Evolutionary conservation across 352 stramenopile genomes (phyloP), one percentile per base, ranked within the genome.

Genomic region (Globisporangium apiculatum): DNA sequence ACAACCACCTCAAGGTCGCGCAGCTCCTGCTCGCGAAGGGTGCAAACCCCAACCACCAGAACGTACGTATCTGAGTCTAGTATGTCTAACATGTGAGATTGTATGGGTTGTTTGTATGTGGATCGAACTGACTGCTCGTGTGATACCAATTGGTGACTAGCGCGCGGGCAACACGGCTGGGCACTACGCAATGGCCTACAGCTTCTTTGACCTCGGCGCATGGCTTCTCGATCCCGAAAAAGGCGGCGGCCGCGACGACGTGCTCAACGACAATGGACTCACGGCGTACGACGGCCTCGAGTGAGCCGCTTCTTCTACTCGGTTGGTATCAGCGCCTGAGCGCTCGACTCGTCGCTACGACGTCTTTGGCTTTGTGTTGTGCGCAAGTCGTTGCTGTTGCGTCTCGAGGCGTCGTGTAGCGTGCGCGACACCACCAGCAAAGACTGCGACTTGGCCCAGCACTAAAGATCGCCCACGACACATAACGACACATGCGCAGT

Each of bases 101-200:
- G 24, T 31, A 31, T 11, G 52, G n/a, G 24, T 31, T 49, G 51
- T 17, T 31, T 31, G 24, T 31, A 31, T 31, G 24, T 31, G 1
- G 24, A 31, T 31, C 24, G 1, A 31, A 31, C 24, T 31, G 24
- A 31, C 24, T 0, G 24, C 24, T 3, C 43, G n/a, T 46, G 35
- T 60, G 18, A 55, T 48, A 18, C 11, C 31, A 3, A 45, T 18
- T 17, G 42, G 7, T 42, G 31, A 37, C 43, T 54, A 87, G 76
- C 86, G 79, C 69, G 69, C 81, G 48, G 93, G 92, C 36, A 95
- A 98, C 63, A 98, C 92, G 1, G 75, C 91, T 0, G 80, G 96
- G 43, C 92, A 98, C 65, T 98, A 96, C 69, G 93, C 93, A 35
- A 94, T 98, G 81, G 79, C 84, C 14, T 97, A 95, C 72, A 91